phyloP scores from a whole-genome alignment of 345 rosid genomes.

The Luvunga scandens region DNA sequence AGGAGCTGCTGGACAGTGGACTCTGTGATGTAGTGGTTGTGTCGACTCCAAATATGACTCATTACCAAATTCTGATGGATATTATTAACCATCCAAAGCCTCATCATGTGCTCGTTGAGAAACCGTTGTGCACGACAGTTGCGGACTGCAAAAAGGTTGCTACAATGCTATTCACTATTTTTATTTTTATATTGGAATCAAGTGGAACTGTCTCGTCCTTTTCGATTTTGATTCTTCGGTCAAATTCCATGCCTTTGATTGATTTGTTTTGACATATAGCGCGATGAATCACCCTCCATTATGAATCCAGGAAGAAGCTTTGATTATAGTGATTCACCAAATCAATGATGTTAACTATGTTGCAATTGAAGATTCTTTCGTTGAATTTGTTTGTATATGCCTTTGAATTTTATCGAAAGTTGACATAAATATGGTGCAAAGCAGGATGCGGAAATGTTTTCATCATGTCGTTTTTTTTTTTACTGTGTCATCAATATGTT shows the following conservation, averaged over 20 bases:
- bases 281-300: background rate
- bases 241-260: background rate
- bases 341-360: background rate
- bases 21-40: slow-evolving; percentile 78
- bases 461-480: background rate
- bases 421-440: background rate
- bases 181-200: background rate
- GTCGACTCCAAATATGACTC: slow-evolving; percentile 96
- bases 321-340: background rate
- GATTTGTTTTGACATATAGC: background rate
- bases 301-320: background rate
- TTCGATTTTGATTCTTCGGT: background rate
- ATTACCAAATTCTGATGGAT: slow-evolving; percentile 77
- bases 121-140: slow-evolving; percentile 88
- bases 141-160: slow-evolving; percentile 77
- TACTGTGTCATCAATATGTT: background rate
- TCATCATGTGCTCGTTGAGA: slow-evolving; percentile 93
- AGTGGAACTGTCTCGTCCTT: background rate
- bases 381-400: background rate
- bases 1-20: slow-evolving; percentile 70
- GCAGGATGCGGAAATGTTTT: background rate
- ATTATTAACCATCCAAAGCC: slow-evolving; percentile 69
- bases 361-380: background rate
- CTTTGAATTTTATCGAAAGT: background rate
- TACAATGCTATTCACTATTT: background rate